phyloP scores from a whole-genome alignment of 129 eudicot species.

The Centaurea solstitialis region DNA sequence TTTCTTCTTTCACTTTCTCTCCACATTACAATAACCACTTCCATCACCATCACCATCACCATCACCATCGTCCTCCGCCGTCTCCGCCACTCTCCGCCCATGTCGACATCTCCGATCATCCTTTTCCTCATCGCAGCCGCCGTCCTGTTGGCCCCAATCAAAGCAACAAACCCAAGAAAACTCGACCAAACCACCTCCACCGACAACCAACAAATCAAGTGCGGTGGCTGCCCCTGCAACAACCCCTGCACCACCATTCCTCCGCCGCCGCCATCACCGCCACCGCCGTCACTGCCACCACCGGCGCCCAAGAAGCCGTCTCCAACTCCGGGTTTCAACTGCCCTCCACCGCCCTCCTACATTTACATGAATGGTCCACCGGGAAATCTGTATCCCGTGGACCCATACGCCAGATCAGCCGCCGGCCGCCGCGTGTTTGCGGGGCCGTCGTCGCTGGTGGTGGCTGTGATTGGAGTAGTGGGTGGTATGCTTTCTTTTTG shows the following conservation, averaged over 20 bases:
- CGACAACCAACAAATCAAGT: constrained; percentile 48
- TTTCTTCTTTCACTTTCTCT: constrained; percentile 31
- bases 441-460: constrained; percentile 30
- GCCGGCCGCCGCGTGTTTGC: constrained; percentile 26
- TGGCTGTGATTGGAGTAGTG: constrained; percentile 29
- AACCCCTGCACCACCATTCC: constrained; percentile 55
- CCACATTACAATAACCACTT: not conserved
- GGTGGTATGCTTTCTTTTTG: constrained; percentile 41
- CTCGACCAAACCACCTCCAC: constrained; percentile 36
- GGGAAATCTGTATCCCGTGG: constrained; percentile 67
- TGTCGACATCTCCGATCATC: constrained; percentile 14
- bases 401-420: constrained; percentile 24
- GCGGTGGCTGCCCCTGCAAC: constrained; percentile 84
- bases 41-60: not conserved
- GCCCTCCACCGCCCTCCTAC: constrained; percentile 77
- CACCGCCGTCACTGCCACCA: constrained; percentile 47
- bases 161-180: constrained; percentile 37
- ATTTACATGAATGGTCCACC: constrained; percentile 74
- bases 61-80: not conserved
- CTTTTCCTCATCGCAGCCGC: constrained; percentile 29
- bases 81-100: constrained; percentile 15
- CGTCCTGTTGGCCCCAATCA: constrained; percentile 13
- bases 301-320: constrained; percentile 58
- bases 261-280: constrained; percentile 34
- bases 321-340: constrained; percentile 40